phyloP scores from a whole-genome alignment of 768 basidiomycete genomes.

The Collybia sp. region DNA sequence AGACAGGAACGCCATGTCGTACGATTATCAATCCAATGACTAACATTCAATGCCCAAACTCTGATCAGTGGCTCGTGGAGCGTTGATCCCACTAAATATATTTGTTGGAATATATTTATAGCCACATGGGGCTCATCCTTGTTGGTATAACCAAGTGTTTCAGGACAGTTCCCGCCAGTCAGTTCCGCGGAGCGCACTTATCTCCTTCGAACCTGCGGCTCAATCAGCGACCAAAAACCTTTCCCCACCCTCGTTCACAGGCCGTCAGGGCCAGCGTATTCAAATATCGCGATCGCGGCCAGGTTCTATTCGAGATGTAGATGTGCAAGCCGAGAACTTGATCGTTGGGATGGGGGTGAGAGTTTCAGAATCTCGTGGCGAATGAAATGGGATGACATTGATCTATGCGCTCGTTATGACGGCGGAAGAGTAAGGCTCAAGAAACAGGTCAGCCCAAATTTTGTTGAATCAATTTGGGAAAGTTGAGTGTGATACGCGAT shows the following conservation, averaged over 20 bases:
- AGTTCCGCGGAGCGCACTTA: slow-evolving; percentile 46
- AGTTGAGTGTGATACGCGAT: too few species aligned
- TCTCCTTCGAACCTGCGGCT: slow-evolving; percentile 44
- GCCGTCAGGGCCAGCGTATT: slow-evolving; percentile 58
- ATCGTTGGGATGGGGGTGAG: too few species aligned
- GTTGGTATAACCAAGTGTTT: slow-evolving; percentile 47
- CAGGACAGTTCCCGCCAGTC: slow-evolving; percentile 44
- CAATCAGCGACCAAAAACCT: slow-evolving; percentile 52
- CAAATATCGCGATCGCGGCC: slow-evolving; percentile 42
- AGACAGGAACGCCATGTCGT: slow-evolving; percentile 34
- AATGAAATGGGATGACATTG: too few species aligned
- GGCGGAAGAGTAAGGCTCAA: too few species aligned
- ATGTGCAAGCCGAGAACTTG: too few species aligned
- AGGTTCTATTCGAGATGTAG: slow-evolving; percentile 21
- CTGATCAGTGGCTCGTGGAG: background rate
- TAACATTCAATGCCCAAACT: background rate
- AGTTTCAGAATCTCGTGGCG: too few species aligned
- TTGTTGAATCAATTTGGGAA: too few species aligned
- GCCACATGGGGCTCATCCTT: slow-evolving; percentile 50
- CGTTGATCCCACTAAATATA: too few species aligned
- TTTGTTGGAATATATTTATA: slow-evolving; percentile 2
- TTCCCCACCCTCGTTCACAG: slow-evolving; percentile 40
- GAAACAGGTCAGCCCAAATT: too few species aligned
- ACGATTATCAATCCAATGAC: slow-evolving; percentile 1
- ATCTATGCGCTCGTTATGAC: too few species aligned